Base-by-base conservation (phyloP, 1,139 yeast species). In the Hyphopichia wangnamkhiaoensis region DNA sequence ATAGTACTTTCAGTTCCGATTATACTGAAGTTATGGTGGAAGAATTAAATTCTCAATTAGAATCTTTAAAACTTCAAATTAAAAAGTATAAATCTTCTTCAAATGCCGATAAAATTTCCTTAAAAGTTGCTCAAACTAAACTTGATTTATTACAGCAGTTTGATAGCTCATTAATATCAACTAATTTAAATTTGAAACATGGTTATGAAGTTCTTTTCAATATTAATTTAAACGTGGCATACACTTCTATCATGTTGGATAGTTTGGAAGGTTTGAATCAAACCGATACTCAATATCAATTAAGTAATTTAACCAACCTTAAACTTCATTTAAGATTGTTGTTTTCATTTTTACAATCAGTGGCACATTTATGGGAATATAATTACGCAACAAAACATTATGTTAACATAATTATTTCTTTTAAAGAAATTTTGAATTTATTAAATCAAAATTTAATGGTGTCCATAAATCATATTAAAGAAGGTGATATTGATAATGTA, bases 51-150 rank as follows among this genome's bases (percentile, higher is more conserved):
- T 21, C 40, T 24, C 36, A 50, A 26, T 37, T 53, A n/a, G 59
- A 54, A 23, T 39, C 51, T 3, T 43, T 53, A 24, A 43, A 45
- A 27, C 47, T 55, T 17, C 50, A 57, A 34, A 35, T 55, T 20
- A 48, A 44, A 23, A 47, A 48, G 28, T 35, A 40, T 16, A 46
- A 48, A 16, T n/a, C 48, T 2, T 21, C 45, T 8, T 47, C 45
- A 27, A 39, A 37, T 19, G 42, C 47, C 8, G 45, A 47, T 30
- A 35, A 35, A 30, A 25, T 35, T 10, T 35, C 38, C 6, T 31
- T 35, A 25, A 41, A 37, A 26, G 20, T 48, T 27, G 40, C 49
- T 12, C 46, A 46, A 26, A 26, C 41, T 8, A 42, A 43, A 20
- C 29, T 48, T 12, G 26, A 24, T 9, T 32, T 47, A 27, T 31